These are phyloP conservation scores for Candida pseudocylindracea DNA, from an alignment of 1,139 yeast genomes.

Conservation along the genomic window DNA sequence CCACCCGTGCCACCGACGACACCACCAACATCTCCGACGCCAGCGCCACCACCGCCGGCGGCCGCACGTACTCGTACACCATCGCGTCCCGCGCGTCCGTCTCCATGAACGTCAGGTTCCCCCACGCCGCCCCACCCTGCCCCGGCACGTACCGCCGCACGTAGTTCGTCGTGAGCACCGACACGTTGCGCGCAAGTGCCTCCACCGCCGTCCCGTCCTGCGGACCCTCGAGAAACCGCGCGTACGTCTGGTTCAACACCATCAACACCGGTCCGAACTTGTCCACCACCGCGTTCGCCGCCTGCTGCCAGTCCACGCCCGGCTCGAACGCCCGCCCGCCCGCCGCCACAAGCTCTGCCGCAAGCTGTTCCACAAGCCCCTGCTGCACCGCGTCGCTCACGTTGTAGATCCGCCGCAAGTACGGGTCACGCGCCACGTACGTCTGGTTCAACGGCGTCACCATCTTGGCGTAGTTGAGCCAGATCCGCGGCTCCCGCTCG, in stretches of 20 bases:
- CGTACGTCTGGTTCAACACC: slow-evolving; percentile 12
- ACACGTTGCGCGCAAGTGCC: slow-evolving; percentile 9
- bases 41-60: slow-evolving; percentile 11
- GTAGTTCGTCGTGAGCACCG: slow-evolving; percentile 13
- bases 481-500: slow-evolving; percentile 20
- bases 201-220: slow-evolving; percentile 2
- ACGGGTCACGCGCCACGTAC: slow-evolving; percentile 20
- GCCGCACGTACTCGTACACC: slow-evolving; percentile 20
- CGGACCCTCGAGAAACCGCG: slow-evolving; percentile 2
- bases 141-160: slow-evolving; percentile 14
- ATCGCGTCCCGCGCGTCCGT: slow-evolving; percentile 9
- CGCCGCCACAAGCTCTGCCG: slow-evolving; percentile 10
- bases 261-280: slow-evolving; percentile 26
- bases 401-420: slow-evolving; percentile 18
- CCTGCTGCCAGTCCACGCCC: slow-evolving; percentile 27
- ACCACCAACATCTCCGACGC: slow-evolving; percentile 20
- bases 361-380: slow-evolving; percentile 5
- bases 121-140: slow-evolving; percentile 2
- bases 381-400: slow-evolving; percentile 11
- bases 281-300: slow-evolving; percentile 18
- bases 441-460: slow-evolving; percentile 27
- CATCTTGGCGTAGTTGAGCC: slow-evolving; percentile 23
- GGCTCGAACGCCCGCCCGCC: slow-evolving; percentile 7
- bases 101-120: slow-evolving; percentile 2
- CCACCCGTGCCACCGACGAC: slow-evolving; percentile 18